Evolutionary conservation across 805 yeast genomes (phyloP).

Genomic region (Clavispora santaluciae): DNA sequence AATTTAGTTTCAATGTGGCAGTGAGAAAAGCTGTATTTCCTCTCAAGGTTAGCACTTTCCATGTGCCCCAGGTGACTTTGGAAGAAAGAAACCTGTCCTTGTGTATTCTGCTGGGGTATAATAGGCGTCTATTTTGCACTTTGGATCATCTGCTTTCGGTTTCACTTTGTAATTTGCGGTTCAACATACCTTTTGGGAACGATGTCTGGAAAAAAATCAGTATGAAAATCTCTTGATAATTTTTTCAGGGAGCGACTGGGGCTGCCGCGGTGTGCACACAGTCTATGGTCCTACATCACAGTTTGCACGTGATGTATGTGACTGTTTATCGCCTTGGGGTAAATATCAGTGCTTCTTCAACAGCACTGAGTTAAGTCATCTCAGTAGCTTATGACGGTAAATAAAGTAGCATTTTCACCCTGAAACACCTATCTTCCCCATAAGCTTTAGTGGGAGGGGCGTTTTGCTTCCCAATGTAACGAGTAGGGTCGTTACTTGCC

Average conservation of each 20-base stretch:
- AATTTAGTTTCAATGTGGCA: neutral
- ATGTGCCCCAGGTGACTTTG: no score
- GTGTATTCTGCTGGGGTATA: no score
- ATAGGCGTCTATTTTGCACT: neutral
- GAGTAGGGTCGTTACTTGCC: no score
- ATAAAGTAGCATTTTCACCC: no score
- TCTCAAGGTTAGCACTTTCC: no score
- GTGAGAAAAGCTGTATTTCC: neutral
- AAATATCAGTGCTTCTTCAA: no score
- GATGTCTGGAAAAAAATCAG: slow-evolving; percentile 7
- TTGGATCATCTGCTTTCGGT: neutral
- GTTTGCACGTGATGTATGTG: slow-evolving; percentile 11
- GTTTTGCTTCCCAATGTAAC: no score
- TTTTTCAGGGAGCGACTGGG: slow-evolving; percentile 5
- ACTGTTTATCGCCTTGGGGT: slow-evolving; percentile 3
- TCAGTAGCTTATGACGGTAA: no score
- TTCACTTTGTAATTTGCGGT: neutral
- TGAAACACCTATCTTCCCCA: no score
- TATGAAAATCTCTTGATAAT: slow-evolving; percentile 5
- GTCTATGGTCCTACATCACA: neutral
- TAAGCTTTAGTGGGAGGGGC: no score
- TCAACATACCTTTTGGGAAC: slow-evolving; percentile 15
- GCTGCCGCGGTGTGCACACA: slow-evolving; percentile 5
- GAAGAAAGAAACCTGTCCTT: no score
- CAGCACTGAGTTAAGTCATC: no score